These are phyloP conservation scores for Narthecium ossifragum DNA, from an alignment of 106 monocot species.

Conservation along the genomic window DNA sequence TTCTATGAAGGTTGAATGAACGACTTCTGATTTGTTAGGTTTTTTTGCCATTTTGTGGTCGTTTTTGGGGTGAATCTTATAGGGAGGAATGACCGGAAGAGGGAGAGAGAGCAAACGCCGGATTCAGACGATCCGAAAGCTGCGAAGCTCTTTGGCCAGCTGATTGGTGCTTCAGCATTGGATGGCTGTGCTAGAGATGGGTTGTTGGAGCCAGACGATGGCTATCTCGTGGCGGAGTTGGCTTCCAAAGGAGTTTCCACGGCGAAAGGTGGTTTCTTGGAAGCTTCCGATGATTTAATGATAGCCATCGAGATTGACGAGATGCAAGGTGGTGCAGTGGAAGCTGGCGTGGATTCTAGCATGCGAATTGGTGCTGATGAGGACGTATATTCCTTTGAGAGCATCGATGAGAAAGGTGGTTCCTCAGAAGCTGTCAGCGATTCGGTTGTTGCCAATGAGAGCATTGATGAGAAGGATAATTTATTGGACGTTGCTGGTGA, in stretches of 20 bases:
- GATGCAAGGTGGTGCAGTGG: slow-evolving; percentile 14
- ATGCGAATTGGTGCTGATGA: too few relatives aligned
- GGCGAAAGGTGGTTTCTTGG: not conserved
- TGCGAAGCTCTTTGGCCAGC: not conserved
- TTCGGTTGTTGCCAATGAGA: not conserved
- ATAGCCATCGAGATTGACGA: not conserved
- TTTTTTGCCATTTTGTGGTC: not conserved
- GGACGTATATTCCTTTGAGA: not conserved
- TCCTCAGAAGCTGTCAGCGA: not conserved
- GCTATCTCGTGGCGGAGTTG: too few relatives aligned
- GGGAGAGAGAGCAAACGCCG: not conserved
- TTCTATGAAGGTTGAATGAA: too few relatives aligned
- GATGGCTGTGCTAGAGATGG: too few relatives aligned
- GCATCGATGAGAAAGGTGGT: not conserved
- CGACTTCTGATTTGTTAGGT: too few relatives aligned
- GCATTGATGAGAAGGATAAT: not conserved
- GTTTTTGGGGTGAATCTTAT: not conserved
- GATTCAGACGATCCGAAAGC: not conserved
- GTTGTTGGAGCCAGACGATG: too few relatives aligned
- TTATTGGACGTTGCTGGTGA: not conserved
- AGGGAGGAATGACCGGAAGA: not conserved
- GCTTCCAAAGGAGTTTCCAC: too few relatives aligned
- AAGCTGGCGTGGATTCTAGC: not conserved
- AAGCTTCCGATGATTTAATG: not conserved
- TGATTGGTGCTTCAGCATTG: not conserved